Percentiles rank a stretch among this genome's conserved stretches.
Evolutionary conservation across 176 grass and related monocot species (phyloP).

Genomic region (Triticum urartu): DNA sequence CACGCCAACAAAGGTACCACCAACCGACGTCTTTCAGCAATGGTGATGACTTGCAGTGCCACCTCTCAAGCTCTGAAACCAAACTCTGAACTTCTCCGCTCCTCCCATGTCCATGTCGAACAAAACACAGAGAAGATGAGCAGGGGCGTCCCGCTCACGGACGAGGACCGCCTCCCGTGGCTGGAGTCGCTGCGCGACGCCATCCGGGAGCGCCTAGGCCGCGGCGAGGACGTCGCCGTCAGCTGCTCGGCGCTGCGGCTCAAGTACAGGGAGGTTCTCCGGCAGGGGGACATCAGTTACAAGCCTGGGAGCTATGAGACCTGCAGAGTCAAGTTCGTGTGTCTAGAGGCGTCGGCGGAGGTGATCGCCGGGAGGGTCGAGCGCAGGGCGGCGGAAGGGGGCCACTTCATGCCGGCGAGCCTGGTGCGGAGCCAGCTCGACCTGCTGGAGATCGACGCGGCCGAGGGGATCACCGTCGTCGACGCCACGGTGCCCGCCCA

Average conservation of each 20-base stretch:
- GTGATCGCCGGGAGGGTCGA: no score
- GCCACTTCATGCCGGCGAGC: no score
- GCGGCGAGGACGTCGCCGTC: slow-evolving; percentile 42
- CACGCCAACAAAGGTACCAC: slow-evolving; percentile 72
- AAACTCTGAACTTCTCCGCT: neutral
- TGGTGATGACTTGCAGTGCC: neutral
- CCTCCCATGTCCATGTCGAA: neutral
- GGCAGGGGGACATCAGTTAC: slow-evolving; percentile 44
- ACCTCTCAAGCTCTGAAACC: neutral
- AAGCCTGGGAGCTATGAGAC: slow-evolving; percentile 16
- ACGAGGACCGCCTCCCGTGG: slow-evolving; percentile 67
- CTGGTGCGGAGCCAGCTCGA: slow-evolving; percentile 57
- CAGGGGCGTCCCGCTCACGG: slow-evolving; percentile 53
- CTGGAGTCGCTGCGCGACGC: slow-evolving; percentile 45
- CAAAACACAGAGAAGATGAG: slow-evolving; percentile 76
- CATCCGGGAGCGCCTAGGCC: slow-evolving; percentile 40
- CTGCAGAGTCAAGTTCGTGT: slow-evolving; percentile 80
- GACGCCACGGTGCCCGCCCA: slow-evolving; percentile 31
- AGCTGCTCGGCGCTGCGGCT: slow-evolving; percentile 79
- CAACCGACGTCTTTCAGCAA: neutral
- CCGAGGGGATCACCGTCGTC: slow-evolving; percentile 48
- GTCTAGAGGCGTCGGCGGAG: slow-evolving; percentile 42
- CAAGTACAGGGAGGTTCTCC: slow-evolving; percentile 74
- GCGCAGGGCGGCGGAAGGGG: no score
- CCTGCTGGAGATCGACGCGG: slow-evolving; percentile 58